Conservation (phyloP, 164 flowering plant genomes). For the Magnolia changhungtana region DNA sequence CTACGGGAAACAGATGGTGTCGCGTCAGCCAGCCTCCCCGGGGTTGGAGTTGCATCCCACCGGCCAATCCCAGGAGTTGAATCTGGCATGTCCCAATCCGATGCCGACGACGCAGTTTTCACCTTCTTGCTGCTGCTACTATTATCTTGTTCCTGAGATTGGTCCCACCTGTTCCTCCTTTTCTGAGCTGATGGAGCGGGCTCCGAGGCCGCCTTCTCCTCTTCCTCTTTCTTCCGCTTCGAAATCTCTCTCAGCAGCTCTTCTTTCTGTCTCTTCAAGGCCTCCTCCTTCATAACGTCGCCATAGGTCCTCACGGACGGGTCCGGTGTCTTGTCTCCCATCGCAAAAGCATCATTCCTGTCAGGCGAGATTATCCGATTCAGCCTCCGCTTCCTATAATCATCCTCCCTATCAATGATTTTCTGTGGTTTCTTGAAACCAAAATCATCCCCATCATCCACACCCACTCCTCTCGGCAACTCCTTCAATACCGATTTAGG, state of each 20-base stretch:
- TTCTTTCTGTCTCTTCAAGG: conserved; percentile 69
- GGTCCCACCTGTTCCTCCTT: conserved; percentile 89
- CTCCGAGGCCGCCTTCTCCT: conserved; percentile 46
- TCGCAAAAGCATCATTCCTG: conserved; percentile 79
- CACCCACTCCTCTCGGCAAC: conserved; percentile 47
- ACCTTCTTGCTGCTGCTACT: conserved; percentile 49
- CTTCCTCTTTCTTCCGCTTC: conserved; percentile 84
- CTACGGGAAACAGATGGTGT: conserved; percentile 65
- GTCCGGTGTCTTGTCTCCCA: conserved; percentile 90
- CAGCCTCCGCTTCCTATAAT: conserved; percentile 72
- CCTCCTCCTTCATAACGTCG: conserved; percentile 85
- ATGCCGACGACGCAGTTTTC: conserved; percentile 31
- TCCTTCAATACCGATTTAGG: conserved; percentile 72
- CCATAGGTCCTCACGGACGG: conserved; percentile 67
- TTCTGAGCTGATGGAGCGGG: conserved; percentile 44
- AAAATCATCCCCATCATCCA: conserved; percentile 40
- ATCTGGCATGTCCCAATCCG: conserved; percentile 97
- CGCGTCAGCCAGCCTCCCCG: conserved; percentile 83
- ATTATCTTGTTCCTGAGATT: conserved; percentile 51
- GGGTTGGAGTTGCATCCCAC: conserved; percentile 98
- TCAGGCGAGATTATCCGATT: conserved; percentile 77
- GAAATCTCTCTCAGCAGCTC: conserved; percentile 65
- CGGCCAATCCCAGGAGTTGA: conserved; percentile 85
- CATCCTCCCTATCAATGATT: conserved; percentile 89
- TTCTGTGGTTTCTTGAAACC: conserved; percentile 58